Evolutionary conservation across 768 basidiomycete species (phyloP).

Genomic region (Mycena amicta): DNA sequence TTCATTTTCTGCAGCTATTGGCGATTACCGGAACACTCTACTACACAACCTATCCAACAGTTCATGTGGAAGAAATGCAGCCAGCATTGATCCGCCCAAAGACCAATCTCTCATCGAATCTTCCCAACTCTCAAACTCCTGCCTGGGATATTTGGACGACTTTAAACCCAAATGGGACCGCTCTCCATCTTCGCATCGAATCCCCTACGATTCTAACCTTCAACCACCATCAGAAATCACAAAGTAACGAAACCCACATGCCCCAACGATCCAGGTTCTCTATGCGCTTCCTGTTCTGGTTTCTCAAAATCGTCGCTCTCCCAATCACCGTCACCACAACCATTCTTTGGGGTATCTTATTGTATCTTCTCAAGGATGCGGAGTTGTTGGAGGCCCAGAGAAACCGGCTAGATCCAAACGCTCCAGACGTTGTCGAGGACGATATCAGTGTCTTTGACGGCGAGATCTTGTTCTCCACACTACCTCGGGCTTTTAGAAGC

Average conservation of each 20-base stretch:
- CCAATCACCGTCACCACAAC: slow-evolving; percentile 82
- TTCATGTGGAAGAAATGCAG: slow-evolving; percentile 31
- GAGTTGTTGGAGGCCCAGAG: slow-evolving; percentile 89
- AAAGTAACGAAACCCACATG: slow-evolving; percentile 23
- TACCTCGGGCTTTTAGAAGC: slow-evolving; percentile 79
- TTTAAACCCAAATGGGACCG: slow-evolving; percentile 68
- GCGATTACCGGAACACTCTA: slow-evolving; percentile 77
- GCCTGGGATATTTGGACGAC: slow-evolving; percentile 76
- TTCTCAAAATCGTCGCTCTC: slow-evolving; percentile 79
- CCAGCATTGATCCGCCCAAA: slow-evolving; percentile 37
- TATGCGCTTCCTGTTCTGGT: slow-evolving; percentile 63
- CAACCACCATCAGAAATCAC: slow-evolving; percentile 37
- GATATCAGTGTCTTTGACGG: slow-evolving; percentile 40
- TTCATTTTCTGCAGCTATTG: slow-evolving; percentile 57
- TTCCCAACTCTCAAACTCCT: slow-evolving; percentile 38
- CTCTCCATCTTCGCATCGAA: slow-evolving; percentile 79
- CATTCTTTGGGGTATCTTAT: slow-evolving; percentile 72
- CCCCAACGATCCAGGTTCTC: slow-evolving; percentile 44
- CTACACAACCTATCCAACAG: slow-evolving; percentile 62
- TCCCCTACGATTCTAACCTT: slow-evolving; percentile 78
- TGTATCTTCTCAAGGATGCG: slow-evolving; percentile 88
- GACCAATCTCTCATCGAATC: slow-evolving; percentile 25
- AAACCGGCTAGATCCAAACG: slow-evolving; percentile 53
- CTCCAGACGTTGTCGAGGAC: slow-evolving; percentile 30
- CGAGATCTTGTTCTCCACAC: slow-evolving; percentile 60